Percentiles rank a stretch among this genome's conserved stretches.
phyloP scores from a whole-genome alignment of 805 yeast species.

The Metschnikowia noctiluminum region DNA sequence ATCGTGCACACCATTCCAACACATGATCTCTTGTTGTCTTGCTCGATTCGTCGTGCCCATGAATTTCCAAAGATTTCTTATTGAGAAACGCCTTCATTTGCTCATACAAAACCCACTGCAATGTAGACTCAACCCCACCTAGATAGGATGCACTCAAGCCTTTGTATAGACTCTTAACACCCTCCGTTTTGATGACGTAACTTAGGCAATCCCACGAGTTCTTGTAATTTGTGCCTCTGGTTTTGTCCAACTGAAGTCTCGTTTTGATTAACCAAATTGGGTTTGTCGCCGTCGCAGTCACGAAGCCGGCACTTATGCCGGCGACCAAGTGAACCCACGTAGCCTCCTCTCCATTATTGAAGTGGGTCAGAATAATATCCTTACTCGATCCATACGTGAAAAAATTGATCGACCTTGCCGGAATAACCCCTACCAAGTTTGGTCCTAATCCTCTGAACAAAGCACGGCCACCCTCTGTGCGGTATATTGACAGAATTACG shows the following conservation, averaged over 20 bases:
- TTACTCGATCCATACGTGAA: constrained; percentile 96
- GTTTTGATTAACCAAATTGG: constrained; percentile 98
- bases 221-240: constrained; percentile 61
- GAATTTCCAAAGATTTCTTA: constrained; percentile 42
- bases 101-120: constrained; percentile 96
- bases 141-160: constrained; percentile 94
- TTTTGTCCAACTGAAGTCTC: constrained; percentile 84
- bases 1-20: constrained; percentile 89
- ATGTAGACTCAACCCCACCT: constrained; percentile 87
- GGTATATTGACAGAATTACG: constrained; percentile 66
- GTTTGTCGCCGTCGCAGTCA: constrained; percentile 92
- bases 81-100: constrained; percentile 78
- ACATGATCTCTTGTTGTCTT: constrained; percentile 56
- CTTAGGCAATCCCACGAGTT: constrained; percentile 83
- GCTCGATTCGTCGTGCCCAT: constrained; percentile 26
- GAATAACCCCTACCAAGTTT: constrained; percentile 93
- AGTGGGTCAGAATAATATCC: constrained; percentile 59
- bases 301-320: constrained; percentile 90
- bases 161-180: constrained; percentile 72
- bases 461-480: constrained; percentile 78
- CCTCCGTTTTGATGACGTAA: constrained; percentile 71
- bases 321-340: constrained; percentile 83
- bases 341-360: constrained; percentile 73
- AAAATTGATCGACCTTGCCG: constrained; percentile 95
- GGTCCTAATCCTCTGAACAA: constrained; percentile 96